A percentile compares a stretch with the other conserved stretches of the same genome.
These are phyloP conservation scores for Pythium myriotylum DNA, from an alignment of 352 stramenopile species.

Conservation along the genomic window DNA sequence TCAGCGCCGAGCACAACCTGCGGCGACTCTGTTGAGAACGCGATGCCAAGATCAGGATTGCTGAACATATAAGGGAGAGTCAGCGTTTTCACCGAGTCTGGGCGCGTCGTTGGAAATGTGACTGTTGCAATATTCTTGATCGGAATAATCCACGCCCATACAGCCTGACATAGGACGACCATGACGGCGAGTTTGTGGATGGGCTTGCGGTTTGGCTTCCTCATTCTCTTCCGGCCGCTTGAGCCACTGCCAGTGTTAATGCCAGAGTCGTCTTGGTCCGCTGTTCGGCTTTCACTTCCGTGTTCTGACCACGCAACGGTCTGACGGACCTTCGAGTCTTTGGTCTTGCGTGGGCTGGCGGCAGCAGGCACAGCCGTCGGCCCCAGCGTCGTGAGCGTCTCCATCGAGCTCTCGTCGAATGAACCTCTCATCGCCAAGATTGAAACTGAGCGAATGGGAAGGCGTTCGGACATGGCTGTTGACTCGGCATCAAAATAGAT, in stretches of 20 bases:
- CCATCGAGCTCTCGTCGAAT: conserved; percentile 25
- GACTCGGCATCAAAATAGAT: background rate
- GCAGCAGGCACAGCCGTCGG: conserved; percentile 11
- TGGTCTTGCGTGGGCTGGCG: conserved; percentile 6
- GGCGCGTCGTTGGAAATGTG: conserved; percentile 34
- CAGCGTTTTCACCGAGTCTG: conserved; percentile 25
- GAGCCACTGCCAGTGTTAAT: background rate
- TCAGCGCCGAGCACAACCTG: conserved; percentile 27
- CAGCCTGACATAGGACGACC: conserved; percentile 34
- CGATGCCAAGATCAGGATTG: background rate
- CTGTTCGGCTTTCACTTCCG: conserved; percentile 5
- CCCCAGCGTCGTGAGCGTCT: conserved; percentile 25
- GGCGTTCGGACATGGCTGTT: background rate
- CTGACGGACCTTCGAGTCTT: conserved; percentile 7
- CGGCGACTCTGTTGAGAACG: conserved; percentile 9
- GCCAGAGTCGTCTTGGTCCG: background rate
- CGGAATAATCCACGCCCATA: conserved; percentile 41
- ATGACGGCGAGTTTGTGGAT: conserved; percentile 29
- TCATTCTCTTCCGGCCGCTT: background rate
- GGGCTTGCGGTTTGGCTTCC: conserved; percentile 7
- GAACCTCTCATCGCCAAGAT: conserved; percentile 11
- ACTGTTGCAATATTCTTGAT: conserved; percentile 48
- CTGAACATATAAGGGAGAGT: conserved; percentile 15
- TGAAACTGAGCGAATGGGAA: background rate
- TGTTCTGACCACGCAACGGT: conserved; percentile 31